Evolutionary conservation across 2,329 filamentous ascomycete species (phyloP).

Genomic region (Neofusicoccum ribis): DNA sequence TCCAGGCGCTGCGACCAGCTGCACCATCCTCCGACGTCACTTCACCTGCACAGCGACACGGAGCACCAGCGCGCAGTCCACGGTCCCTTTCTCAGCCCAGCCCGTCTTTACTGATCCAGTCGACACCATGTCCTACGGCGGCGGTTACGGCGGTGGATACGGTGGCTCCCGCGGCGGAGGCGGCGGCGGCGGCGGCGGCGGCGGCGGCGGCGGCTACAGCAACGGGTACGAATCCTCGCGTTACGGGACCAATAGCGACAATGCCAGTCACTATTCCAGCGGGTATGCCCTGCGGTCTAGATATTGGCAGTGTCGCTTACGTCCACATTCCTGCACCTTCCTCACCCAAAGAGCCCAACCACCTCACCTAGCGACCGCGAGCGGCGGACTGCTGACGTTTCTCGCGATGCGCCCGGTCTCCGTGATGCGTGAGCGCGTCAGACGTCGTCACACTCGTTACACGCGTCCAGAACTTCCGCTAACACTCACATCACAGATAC

Average conservation of each 20-base stretch:
- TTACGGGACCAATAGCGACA: constrained; percentile 46
- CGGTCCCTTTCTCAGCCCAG: constrained; percentile 25
- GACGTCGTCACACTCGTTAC: background rate
- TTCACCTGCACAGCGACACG: constrained; percentile 4
- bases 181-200: constrained; percentile 48
- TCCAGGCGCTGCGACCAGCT: background rate
- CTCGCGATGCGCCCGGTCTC: constrained; percentile 4
- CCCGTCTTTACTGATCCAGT: constrained; percentile 34
- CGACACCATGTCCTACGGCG: constrained; percentile 69
- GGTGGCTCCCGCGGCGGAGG: constrained; percentile 50
- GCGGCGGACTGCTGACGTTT: background rate
- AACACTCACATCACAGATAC: background rate
- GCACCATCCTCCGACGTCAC: background rate
- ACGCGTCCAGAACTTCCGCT: background rate
- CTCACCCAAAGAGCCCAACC: background rate
- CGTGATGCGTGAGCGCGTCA: constrained; percentile 2
- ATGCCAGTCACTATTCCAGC: constrained; percentile 48
- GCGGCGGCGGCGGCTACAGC: constrained; percentile 52
- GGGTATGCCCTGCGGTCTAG: constrained; percentile 47
- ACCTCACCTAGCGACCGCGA: background rate
- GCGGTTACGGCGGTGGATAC: constrained; percentile 44
- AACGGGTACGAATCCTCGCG: constrained; percentile 53
- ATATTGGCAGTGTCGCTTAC: constrained; percentile 35
- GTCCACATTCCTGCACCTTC: background rate
- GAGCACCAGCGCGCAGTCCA: constrained; percentile 4